Evolutionary conservation across 2,329 filamentous ascomycete species (phyloP).

Genomic region (Xylariaceae sp.): DNA sequence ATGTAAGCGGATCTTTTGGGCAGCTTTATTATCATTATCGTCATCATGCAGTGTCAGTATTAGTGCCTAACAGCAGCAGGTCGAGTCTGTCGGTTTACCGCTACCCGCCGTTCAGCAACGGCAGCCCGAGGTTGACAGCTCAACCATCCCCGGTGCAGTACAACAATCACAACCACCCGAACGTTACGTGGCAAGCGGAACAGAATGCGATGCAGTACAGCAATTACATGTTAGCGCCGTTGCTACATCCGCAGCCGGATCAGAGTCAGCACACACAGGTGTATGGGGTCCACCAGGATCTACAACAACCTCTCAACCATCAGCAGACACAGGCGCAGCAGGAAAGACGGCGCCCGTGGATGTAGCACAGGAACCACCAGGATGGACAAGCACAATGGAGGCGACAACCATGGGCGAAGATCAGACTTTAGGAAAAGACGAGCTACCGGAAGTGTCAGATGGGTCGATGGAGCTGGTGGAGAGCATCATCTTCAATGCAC

Average conservation of each 20-base stretch:
- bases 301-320: no score
- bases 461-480: slow-evolving; percentile 33
- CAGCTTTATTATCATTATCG: slow-evolving; percentile 25
- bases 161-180: slow-evolving; percentile 4
- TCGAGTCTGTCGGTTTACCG: slow-evolving; percentile 21
- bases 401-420: not conserved
- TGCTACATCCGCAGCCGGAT: not conserved
- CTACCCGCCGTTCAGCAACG: slow-evolving; percentile 16
- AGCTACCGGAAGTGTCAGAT: slow-evolving; percentile 31
- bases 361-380: not conserved
- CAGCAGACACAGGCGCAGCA: no score
- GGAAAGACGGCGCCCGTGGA: no score
- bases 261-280: no score
- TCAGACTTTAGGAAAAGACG: slow-evolving; percentile 13
- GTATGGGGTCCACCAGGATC: no score
- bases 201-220: not conserved
- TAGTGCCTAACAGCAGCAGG: slow-evolving; percentile 34
- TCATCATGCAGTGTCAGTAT: slow-evolving; percentile 28
- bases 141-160: slow-evolving; percentile 1
- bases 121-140: slow-evolving; percentile 6
- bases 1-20: slow-evolving; percentile 33
- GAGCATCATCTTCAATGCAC: slow-evolving; percentile 32
- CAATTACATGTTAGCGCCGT: slow-evolving; percentile 1
- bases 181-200: no score
- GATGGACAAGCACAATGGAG: not conserved